These are phyloP conservation scores for Prunus mongolica DNA, from an alignment of 306 rosid genomes.

Conservation along the genomic window DNA sequence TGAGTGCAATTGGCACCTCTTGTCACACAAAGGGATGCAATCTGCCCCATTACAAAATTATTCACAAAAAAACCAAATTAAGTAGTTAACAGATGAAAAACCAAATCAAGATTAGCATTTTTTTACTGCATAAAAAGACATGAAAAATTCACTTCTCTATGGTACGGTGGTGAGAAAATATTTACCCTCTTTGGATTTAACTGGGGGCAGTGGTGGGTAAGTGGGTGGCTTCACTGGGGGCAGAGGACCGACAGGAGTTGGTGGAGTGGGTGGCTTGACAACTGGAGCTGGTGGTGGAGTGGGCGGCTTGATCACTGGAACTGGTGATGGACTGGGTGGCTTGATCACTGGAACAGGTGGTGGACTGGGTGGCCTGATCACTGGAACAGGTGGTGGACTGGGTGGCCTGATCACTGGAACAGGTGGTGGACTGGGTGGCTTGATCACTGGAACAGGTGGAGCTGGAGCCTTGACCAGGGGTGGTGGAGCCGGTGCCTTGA, in stretches of 20 bases:
- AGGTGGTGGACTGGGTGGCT: constrained; percentile 34
- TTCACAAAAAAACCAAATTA: too few species aligned
- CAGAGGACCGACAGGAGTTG: not conserved
- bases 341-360: constrained; percentile 21
- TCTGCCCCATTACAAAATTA: constrained; percentile 36
- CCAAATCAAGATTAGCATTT: not conserved
- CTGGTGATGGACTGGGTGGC: constrained; percentile 9
- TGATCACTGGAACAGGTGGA: not conserved
- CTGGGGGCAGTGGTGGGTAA: constrained; percentile 40
- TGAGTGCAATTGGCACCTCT: constrained; percentile 56
- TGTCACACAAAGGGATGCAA: constrained; percentile 57
- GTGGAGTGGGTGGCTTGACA: not conserved
- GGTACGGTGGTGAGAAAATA: not conserved
- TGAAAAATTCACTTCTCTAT: not conserved
- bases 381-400: constrained; percentile 41
- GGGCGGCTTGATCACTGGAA: constrained; percentile 19
- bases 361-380: constrained; percentile 3
- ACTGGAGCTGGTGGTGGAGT: constrained; percentile 24
- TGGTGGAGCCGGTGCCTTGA: constrained; percentile 2
- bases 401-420: constrained; percentile 37
- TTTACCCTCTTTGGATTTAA: constrained; percentile 52
- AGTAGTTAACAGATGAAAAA: too few species aligned
- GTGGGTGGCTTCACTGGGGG: constrained; percentile 18
- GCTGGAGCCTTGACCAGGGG: constrained; percentile 10
- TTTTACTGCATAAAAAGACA: not conserved